phyloP scores from a whole-genome alignment of 2,329 filamentous ascomycete genomes.

The Cercospora sp. region DNA sequence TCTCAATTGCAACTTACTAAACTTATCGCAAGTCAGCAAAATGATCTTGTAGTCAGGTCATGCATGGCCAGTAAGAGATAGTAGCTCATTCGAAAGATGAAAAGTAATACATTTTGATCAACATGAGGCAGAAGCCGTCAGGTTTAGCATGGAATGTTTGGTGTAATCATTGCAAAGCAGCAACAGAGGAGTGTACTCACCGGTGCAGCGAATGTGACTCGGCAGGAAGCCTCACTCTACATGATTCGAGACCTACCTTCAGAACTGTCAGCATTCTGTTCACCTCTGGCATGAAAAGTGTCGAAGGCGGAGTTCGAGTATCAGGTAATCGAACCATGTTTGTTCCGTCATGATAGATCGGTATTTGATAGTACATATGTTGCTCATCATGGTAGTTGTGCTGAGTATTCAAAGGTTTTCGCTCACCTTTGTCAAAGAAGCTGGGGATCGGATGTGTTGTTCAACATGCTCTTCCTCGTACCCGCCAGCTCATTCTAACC shows the following conservation, averaged over 20 bases:
- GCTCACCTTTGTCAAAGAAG: conserved; percentile 15
- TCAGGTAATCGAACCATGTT: conserved; percentile 53
- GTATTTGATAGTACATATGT: conserved; percentile 54
- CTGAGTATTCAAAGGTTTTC: not conserved
- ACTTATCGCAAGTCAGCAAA: not conserved
- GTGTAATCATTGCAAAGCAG: conserved; percentile 60
- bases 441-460: not conserved
- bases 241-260: conserved; percentile 33
- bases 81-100: conserved; percentile 76
- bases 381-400: conserved; percentile 45
- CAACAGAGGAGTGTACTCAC: conserved; percentile 34
- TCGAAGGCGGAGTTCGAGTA: conserved; percentile 11
- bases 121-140: conserved; percentile 64
- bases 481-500: conserved; percentile 2
- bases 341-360: conserved; percentile 48
- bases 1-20: not conserved
- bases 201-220: not conserved
- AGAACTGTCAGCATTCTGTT: conserved; percentile 28
- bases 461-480: not conserved
- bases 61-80: not conserved
- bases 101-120: conserved; percentile 69
- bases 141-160: conserved; percentile 76
- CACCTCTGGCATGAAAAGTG: not conserved
- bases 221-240: not conserved
- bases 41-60: not conserved